Base-by-base conservation (phyloP, 225 moss, liverwort and hornwort genomes). In the Bryum argenteum region DNA sequence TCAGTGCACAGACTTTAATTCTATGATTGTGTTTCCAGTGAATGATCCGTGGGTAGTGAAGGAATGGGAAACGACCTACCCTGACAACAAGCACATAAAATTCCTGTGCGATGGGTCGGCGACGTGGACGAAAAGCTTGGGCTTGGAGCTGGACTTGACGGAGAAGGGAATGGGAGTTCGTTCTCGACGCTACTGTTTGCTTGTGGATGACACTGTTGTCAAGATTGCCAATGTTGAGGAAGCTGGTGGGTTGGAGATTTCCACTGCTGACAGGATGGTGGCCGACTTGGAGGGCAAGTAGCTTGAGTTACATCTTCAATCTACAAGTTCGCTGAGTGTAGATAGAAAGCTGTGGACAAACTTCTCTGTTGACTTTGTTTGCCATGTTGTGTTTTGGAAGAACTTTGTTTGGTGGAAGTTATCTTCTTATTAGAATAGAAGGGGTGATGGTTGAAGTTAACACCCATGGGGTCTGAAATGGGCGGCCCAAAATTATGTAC, bases 31-130 rank as follows among this genome's bases (percentile, higher is more conserved):
- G 8, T 59, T 16, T 81, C 70, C 87, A 91, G 88, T 93, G 67
- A 92, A 95, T 54, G 89, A 93, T 65, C 83, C 88, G 0, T 89
- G 84, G 63, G 88, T 91, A 5, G 79, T 87, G 19, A 88, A 83
- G 64, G 85, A 91, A 56, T 91, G 89, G 88, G 83, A 88, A 10
- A 91, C 75, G 72, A 89, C 82, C n/a, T 93, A 73, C 26, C 70
- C 67, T 23, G 57, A 57, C 3, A 77, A 66, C 64, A 79, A 85
- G 16, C 77, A 79, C 17, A 50, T 88, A 3, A 83, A 72, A 6
- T 80, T 91, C 62, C n/a, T 89, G 53, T 89, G 85, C 8, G 86
- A 93, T 48, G 89, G 89, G 15, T 88, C 83, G 0, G 78, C 81
- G 15, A 78, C 55, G 9, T 88, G 83, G 67, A 88, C 89, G 5